phyloP scores from a whole-genome alignment of 163 green algal species.

The Prototheca stagnorum region DNA sequence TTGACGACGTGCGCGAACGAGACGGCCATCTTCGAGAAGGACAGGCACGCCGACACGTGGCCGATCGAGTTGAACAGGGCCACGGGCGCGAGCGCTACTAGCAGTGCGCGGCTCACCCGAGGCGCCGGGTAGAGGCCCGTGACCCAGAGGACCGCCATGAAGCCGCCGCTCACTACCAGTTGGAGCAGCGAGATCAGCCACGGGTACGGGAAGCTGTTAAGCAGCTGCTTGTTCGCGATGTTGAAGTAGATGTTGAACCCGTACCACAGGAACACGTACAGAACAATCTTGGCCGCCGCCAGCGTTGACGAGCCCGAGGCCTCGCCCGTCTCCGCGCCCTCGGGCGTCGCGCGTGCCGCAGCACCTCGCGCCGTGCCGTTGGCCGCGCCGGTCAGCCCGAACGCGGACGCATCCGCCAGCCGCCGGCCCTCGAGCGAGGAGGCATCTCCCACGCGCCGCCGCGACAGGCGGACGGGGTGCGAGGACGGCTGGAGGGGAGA shows the following conservation, averaged over 20 bases:
- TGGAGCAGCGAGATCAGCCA: conserved; percentile 81
- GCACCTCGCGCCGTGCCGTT: too few species aligned
- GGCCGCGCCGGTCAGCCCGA: too few species aligned
- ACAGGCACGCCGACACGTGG: conserved; percentile 74
- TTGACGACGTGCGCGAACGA: conserved; percentile 91
- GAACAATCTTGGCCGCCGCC: background rate
- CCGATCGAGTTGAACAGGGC: conserved; percentile 81
- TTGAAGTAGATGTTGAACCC: conserved; percentile 58
- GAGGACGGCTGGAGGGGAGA: too few species aligned
- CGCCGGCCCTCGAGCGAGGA: too few species aligned
- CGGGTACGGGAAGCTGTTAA: conserved; percentile 81
- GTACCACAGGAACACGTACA: conserved; percentile 14
- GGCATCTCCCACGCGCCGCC: too few species aligned
- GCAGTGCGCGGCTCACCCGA: conserved; percentile 36
- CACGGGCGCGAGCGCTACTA: conserved; percentile 65
- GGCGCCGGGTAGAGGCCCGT: conserved; percentile 54
- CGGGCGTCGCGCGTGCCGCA: too few species aligned
- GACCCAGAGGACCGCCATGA: conserved; percentile 73
- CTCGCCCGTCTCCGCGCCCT: too few species aligned
- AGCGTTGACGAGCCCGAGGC: background rate
- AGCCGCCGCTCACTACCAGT: conserved; percentile 40
- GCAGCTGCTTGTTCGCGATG: conserved; percentile 75
- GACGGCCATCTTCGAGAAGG: conserved; percentile 74
- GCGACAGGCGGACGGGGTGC: too few species aligned
- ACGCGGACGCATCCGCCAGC: too few species aligned